Evolutionary conservation across 1,139 yeast species (phyloP).

Genomic region (Saccharomyces hybrid): DNA sequence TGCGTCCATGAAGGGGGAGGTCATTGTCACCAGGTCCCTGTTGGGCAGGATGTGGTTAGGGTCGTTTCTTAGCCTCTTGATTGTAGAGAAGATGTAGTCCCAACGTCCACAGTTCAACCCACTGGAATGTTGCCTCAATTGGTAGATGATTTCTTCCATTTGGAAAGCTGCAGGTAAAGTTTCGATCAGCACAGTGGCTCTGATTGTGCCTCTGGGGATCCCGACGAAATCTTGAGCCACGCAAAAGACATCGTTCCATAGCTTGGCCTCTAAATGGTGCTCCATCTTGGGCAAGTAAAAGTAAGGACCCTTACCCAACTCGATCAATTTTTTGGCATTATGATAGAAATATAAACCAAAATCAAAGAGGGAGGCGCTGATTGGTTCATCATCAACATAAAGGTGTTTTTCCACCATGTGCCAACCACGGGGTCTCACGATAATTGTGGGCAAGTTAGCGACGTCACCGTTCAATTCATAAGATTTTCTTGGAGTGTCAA

Average conservation of each 20-base stretch:
- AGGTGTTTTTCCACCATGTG: constrained; percentile 71
- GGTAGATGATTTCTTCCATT: constrained; percentile 64
- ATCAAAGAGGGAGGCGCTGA: constrained; percentile 69
- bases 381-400: constrained; percentile 64
- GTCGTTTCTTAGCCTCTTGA: constrained; percentile 55
- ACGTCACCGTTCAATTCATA: constrained; percentile 43
- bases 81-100: constrained; percentile 67
- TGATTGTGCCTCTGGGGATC: constrained; percentile 59
- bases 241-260: constrained; percentile 70
- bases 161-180: constrained; percentile 69
- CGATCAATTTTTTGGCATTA: constrained; percentile 52
- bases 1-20: constrained; percentile 67
- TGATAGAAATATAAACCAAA: constrained; percentile 70
- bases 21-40: constrained; percentile 69
- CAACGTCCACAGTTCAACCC: constrained; percentile 73
- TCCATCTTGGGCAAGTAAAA: constrained; percentile 76
- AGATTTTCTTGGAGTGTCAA: constrained; percentile 43
- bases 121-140: constrained; percentile 57
- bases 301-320: constrained; percentile 64
- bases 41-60: constrained; percentile 58
- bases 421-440: constrained; percentile 86
- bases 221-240: constrained; percentile 61
- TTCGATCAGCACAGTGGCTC: constrained; percentile 66
- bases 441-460: constrained; percentile 59
- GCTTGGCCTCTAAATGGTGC: constrained; percentile 65